These are phyloP conservation scores for Rhodotorula taiwanensis DNA, from an alignment of 768 basidiomycete genomes.

Conservation along the genomic window DNA sequence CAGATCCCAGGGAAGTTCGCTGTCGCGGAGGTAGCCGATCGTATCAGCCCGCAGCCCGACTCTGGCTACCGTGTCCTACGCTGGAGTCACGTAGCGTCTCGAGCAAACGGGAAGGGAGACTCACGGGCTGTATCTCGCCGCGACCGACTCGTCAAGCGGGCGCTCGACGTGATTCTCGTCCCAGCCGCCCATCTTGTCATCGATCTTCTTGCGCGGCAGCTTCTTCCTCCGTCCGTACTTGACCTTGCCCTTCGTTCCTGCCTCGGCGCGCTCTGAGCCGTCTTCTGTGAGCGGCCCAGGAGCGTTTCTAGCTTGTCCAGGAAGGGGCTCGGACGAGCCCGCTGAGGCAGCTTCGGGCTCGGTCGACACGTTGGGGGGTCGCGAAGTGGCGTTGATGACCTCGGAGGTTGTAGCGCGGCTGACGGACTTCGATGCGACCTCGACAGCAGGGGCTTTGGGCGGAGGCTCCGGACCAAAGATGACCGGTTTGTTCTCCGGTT, in stretches of 20 bases:
- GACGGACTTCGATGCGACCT: no score
- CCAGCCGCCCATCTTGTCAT: neutral
- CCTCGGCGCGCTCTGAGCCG: neutral
- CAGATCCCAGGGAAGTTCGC: slow-evolving; percentile 5
- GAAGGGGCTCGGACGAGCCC: neutral
- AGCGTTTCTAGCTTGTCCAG: no score
- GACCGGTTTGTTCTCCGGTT: neutral
- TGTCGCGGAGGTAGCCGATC: no score
- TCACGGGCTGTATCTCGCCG: slow-evolving; percentile 5
- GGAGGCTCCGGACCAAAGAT: slow-evolving; percentile 3
- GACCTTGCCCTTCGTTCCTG: no score
- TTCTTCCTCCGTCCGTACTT: slow-evolving; percentile 11
- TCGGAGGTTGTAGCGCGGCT: no score
- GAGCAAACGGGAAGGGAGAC: neutral
- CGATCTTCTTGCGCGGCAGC: slow-evolving; percentile 14
- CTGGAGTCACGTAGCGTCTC: no score
- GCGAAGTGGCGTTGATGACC: no score
- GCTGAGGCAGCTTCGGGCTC: neutral
- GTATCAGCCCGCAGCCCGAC: no score
- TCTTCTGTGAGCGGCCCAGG: neutral
- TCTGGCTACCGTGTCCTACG: no score
- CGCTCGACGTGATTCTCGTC: slow-evolving; percentile 2
- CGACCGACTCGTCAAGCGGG: neutral
- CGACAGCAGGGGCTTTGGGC: no score
- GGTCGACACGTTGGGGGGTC: neutral